Conservation (phyloP, 768 basidiomycete species). For the Leucocoprinus leucothites region DNA sequence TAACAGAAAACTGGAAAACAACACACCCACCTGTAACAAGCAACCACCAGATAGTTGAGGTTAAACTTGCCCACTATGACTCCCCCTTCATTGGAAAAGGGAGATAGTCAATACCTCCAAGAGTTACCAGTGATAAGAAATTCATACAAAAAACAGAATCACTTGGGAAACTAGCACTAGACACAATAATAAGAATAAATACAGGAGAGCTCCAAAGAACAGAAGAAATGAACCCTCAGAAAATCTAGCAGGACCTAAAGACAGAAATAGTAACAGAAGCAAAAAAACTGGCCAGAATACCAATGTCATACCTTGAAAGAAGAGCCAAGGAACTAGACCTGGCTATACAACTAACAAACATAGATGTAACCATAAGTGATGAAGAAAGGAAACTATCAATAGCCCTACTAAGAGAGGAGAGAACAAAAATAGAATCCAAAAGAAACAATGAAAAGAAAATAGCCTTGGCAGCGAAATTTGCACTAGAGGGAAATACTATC, state of each 20-base stretch:
- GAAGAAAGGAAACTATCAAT: too few relatives aligned
- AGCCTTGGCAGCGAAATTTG: slow-evolving; percentile 1
- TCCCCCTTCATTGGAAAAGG: slow-evolving; percentile 26
- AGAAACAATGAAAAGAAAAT: neutral
- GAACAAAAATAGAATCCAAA: neutral
- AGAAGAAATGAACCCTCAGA: slow-evolving; percentile 9
- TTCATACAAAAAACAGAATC: neutral
- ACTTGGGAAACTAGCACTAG: neutral
- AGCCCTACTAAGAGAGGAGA: slow-evolving; percentile 1
- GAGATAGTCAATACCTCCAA: slow-evolving; percentile 21
- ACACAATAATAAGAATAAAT: neutral
- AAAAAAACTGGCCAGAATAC: neutral
- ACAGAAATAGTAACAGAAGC: neutral
- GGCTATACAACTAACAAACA: neutral
- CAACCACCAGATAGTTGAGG: slow-evolving; percentile 26
- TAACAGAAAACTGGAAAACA: slow-evolving; percentile 21
- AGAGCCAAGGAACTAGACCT: neutral
- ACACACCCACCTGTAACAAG: slow-evolving; percentile 15
- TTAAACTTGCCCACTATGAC: slow-evolving; percentile 14
- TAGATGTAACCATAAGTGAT: too few relatives aligned
- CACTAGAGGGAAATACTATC: slow-evolving; percentile 13
- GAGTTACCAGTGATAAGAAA: slow-evolving; percentile 19
- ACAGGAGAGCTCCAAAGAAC: slow-evolving; percentile 6
- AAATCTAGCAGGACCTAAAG: neutral
- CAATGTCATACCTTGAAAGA: neutral